A percentile compares a stretch with the other conserved stretches of the same genome.
Conservation (phyloP, 2,329 filamentous ascomycete species). For the Botrytis pseudocinerea region DNA sequence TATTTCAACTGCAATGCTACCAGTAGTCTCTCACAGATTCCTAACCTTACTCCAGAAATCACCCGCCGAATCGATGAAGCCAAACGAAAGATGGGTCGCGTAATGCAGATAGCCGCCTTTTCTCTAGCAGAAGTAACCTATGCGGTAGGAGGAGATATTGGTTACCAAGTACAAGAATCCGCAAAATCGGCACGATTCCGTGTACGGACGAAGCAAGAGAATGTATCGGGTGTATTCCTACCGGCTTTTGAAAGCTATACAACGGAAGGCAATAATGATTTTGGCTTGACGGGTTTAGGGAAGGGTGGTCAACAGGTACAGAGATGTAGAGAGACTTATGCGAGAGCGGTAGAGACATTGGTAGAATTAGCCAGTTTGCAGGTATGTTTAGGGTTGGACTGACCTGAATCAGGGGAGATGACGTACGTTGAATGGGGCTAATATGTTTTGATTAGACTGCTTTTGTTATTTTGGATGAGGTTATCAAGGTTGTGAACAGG, state of each 20-base stretch:
- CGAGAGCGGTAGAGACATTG: conserved; percentile 89
- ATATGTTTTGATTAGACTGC: conserved; percentile 62
- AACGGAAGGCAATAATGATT: conserved; percentile 89
- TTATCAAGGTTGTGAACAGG: conserved; percentile 98
- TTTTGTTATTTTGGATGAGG: conserved; percentile 96
- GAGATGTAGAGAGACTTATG: conserved; percentile 92
- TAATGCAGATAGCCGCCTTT: conserved; percentile 99
- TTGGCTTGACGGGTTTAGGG: conserved; percentile 90
- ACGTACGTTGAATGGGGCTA: background rate
- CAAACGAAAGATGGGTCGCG: conserved; percentile 97
- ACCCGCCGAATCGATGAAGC: conserved; percentile 96
- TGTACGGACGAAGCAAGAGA: conserved; percentile 93
- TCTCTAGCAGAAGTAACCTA: conserved; percentile 97
- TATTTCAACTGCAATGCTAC: conserved; percentile 46
- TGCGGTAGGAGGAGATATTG: conserved; percentile 91
- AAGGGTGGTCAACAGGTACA: conserved; percentile 98
- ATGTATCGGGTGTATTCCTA: conserved; percentile 93
- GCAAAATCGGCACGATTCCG: conserved; percentile 91
- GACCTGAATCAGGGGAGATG: background rate
- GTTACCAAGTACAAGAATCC: conserved; percentile 96
- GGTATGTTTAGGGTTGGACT: conserved; percentile 43
- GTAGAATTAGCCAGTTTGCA: conserved; percentile 94
- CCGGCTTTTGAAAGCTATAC: conserved; percentile 91
- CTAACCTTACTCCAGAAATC: conserved; percentile 66
- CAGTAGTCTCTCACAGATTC: background rate